Evolutionary conservation across 1,139 yeast genomes (phyloP).

Genomic region (Saccharomyces hybrid): DNA sequence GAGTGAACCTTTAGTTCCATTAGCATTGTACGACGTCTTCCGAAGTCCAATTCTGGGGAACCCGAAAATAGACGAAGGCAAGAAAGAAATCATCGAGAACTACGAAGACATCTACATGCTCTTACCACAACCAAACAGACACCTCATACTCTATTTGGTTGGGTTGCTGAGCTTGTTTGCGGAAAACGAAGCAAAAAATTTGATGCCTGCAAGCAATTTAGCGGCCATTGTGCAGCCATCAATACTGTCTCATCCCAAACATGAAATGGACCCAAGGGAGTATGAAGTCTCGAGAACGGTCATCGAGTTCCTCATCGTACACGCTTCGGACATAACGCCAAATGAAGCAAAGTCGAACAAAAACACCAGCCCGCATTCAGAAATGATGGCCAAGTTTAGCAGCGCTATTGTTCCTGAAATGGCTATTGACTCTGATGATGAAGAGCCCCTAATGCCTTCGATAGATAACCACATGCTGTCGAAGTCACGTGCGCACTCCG

Average conservation of each 20-base stretch:
- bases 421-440: neutral
- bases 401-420: neutral
- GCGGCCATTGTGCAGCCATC: constrained; percentile 96
- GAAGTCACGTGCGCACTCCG: neutral
- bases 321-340: constrained; percentile 46
- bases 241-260: constrained; percentile 63
- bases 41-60: constrained; percentile 51
- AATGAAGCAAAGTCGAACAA: constrained; percentile 34
- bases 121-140: neutral
- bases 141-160: constrained; percentile 50
- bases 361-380: neutral
- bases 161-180: constrained; percentile 81
- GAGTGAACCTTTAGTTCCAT: constrained; percentile 85
- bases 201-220: constrained; percentile 84
- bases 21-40: constrained; percentile 62
- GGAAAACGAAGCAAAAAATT: constrained; percentile 58
- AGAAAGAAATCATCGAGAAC: neutral
- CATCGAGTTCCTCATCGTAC: constrained; percentile 77
- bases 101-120: neutral
- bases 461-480: neutral
- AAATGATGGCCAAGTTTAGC: constrained; percentile 6
- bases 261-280: constrained; percentile 82
- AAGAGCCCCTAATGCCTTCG: neutral
- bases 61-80: constrained; percentile 29
- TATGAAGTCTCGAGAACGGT: constrained; percentile 79